Percentiles rank a stretch among this genome's conserved stretches.
These are phyloP conservation scores for Mytilinidion resinicola DNA, from an alignment of 495 filamentous ascomycete species.

Conservation along the genomic window DNA sequence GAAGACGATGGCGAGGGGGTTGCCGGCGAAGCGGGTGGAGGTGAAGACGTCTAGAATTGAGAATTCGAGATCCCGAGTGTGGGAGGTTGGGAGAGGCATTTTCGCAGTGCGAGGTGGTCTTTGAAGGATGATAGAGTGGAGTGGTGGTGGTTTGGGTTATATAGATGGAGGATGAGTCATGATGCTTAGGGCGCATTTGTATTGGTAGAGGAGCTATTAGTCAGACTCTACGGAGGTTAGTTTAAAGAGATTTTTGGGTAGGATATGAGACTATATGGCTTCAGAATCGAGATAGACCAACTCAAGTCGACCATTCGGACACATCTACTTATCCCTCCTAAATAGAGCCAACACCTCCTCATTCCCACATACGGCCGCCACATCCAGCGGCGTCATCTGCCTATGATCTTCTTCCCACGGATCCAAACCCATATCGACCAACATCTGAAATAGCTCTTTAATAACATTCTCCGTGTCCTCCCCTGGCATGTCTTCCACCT, in stretches of 20 bases:
- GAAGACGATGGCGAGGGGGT: slow-evolving; percentile 60
- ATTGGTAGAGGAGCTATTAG: too few relatives aligned
- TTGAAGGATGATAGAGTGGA: too few relatives aligned
- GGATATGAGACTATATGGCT: too few relatives aligned
- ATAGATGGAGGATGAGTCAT: too few relatives aligned
- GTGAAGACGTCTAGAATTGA: slow-evolving; percentile 68
- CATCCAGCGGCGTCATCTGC: not conserved
- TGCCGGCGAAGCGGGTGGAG: slow-evolving; percentile 49
- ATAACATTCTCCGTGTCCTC: not conserved
- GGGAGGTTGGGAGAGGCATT: not conserved
- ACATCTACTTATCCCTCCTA: not conserved
- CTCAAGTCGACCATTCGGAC: too few relatives aligned
- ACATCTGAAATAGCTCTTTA: not conserved
- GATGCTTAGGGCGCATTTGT: too few relatives aligned
- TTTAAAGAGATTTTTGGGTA: too few relatives aligned
- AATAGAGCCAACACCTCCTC: not conserved
- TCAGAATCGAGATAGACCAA: too few relatives aligned
- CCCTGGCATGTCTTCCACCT: not conserved
- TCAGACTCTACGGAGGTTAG: too few relatives aligned
- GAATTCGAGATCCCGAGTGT: slow-evolving; percentile 32
- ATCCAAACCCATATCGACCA: not conserved
- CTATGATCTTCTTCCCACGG: not conserved
- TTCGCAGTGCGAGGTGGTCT: too few relatives aligned
- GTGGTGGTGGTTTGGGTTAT: too few relatives aligned
- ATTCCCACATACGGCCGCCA: not conserved